Base-by-base conservation (phyloP, 768 basidiomycete species). In the Panaeolus cyanescens region DNA sequence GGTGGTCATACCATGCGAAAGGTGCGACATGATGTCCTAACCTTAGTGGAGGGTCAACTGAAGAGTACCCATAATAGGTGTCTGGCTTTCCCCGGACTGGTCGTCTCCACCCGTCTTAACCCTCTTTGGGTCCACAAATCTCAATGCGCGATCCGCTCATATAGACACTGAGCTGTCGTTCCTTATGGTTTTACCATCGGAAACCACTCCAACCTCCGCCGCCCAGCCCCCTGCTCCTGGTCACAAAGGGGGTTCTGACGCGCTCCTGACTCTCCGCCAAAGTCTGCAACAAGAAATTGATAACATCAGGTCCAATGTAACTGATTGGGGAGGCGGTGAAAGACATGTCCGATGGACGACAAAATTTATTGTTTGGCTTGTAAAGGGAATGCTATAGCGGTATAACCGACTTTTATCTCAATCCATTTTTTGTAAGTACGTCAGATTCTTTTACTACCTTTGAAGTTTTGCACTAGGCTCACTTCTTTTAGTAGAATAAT, bases 1-100 rank as follows among this genome's bases (percentile, higher is more conserved):
- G 90, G 3, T 99, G 97, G 97, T 99, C 97, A 1, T 99, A 99
- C 76, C 97, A 99, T 70, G 93, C 97, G 25, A 99, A 99, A 83
- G 97, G 96, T 96, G 63, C 32, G 31, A 22, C 39, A 42, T 20
- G 19, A 42, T 42, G 39, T 20, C 39, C n/a, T 42, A 42, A 42
- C 39, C 39, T 42, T 42, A 42, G 19, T 42, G 39, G 39, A 42
- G 39, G 39, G 39, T 42, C 39, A 42, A 20, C 39, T 42, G n/a
- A n/a, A n/a, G n/a, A n/a, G n/a, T n/a, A 22, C 39, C 39, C 39
- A 42, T 42, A 42, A 22, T 58, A 95, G 94, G 95, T 32, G 85
- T 95, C 33, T 97, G 95, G 95, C 71, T 95, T 10, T 91, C 92
- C 2, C 86, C 87, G 17, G 75, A 75, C 7, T 70, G 79, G 1